Conservation (phyloP, 805 yeast species). For the Candida saitoana region DNA sequence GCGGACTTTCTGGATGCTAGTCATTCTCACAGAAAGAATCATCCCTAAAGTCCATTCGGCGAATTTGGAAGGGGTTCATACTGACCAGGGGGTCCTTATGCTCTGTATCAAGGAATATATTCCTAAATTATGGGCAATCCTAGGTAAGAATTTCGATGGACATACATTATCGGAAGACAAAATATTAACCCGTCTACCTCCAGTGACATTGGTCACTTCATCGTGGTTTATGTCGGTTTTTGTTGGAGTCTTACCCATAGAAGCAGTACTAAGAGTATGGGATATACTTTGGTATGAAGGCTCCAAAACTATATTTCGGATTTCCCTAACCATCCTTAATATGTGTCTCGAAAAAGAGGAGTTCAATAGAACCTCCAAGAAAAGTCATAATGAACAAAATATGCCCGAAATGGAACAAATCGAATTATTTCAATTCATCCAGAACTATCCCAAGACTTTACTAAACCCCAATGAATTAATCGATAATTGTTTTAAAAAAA, state of each 20-base stretch:
- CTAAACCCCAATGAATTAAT: conserved; percentile 67
- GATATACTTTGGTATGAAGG: conserved; percentile 93
- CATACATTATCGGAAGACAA: conserved; percentile 40
- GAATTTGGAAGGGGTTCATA: conserved; percentile 87
- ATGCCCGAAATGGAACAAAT: conserved; percentile 37
- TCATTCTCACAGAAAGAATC: conserved; percentile 77
- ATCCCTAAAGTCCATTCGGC: conserved; percentile 90
- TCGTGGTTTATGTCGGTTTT: conserved; percentile 99
- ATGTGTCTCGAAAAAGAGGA: conserved; percentile 60
- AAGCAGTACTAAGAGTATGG: conserved; percentile 86
- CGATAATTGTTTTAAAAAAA: conserved; percentile 70
- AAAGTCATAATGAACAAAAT: conserved; percentile 14
- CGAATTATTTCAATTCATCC: conserved; percentile 75
- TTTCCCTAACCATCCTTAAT: conserved; percentile 76
- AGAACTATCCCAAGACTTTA: conserved; percentile 69
- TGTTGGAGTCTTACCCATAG: conserved; percentile 86
- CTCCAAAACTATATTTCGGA: conserved; percentile 77
- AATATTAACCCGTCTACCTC: conserved; percentile 75
- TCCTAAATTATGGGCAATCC: conserved; percentile 70
- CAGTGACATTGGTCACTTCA: conserved; percentile 88
- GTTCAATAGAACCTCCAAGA: conserved; percentile 28
- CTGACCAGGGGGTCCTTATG: conserved; percentile 93
- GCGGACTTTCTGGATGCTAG: conserved; percentile 92
- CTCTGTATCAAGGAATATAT: conserved; percentile 77
- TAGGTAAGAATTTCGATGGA: conserved; percentile 39